Percentiles rank a stretch among this genome's conserved stretches.
Evolutionary conservation across 2,329 filamentous ascomycete genomes (phyloP).

Genomic region (Penicillium sp.): DNA sequence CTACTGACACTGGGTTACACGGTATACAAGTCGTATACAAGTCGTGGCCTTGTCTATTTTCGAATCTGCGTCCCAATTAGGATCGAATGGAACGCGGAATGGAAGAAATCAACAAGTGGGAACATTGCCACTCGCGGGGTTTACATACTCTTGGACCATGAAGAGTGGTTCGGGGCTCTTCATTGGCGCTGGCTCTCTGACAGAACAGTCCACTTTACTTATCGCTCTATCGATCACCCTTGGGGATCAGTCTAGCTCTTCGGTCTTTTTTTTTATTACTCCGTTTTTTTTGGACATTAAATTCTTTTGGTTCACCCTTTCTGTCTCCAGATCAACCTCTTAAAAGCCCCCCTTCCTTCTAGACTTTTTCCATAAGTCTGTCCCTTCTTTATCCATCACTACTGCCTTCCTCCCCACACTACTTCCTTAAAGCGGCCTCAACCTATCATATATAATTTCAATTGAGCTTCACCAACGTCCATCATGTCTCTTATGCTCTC

Average conservation of each 20-base stretch:
- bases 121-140: constrained; percentile 24
- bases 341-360: constrained; percentile 20
- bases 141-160: constrained; percentile 4
- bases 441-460: constrained; percentile 2
- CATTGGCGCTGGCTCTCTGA: constrained; percentile 20
- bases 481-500: constrained; percentile 40
- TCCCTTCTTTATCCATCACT: constrained; percentile 21
- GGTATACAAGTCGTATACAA: no score
- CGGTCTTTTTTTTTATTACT: constrained; percentile 13
- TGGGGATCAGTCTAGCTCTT: constrained; percentile 7
- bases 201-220: constrained; percentile 25
- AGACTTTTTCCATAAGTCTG: constrained; percentile 25
- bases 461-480: constrained; percentile 7
- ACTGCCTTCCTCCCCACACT: constrained; percentile 5
- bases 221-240: constrained; percentile 17
- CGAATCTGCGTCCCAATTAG: background rate
- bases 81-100: background rate
- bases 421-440: constrained; percentile 1
- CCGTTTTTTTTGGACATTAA: constrained; percentile 8
- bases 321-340: constrained; percentile 21
- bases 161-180: constrained; percentile 10
- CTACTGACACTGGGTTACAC: background rate
- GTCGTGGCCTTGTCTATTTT: background rate
- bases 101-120: constrained; percentile 11
- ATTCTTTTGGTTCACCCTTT: constrained; percentile 14